Evolutionary conservation across 164 flowering plant species (phyloP).

Genomic region (Nymphaea colorata): DNA sequence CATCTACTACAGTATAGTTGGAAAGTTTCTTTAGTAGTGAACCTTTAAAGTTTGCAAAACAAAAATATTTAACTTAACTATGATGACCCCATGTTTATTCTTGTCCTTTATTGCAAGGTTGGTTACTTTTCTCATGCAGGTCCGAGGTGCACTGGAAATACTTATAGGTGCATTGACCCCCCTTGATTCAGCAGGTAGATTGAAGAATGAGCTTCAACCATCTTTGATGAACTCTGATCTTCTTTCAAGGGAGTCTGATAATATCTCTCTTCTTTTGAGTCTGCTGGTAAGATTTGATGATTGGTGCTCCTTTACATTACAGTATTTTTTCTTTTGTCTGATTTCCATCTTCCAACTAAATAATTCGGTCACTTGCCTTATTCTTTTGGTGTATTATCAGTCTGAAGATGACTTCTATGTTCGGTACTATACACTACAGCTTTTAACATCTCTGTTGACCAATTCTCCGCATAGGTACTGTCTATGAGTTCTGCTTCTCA

Average conservation of each 20-base stretch:
- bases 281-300: conserved; percentile 58
- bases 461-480: conserved; percentile 72
- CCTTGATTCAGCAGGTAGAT: conserved; percentile 42
- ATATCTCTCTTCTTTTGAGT: conserved; percentile 84
- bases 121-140: conserved; percentile 24
- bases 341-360: not conserved
- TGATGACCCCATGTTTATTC: too few species aligned
- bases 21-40: too few species aligned
- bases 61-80: too few species aligned
- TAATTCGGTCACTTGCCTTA: conserved; percentile 1
- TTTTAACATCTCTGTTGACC: conserved; percentile 81
- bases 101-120: too few species aligned
- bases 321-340: not conserved
- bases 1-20: too few species aligned
- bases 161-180: conserved; percentile 86
- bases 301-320: not conserved
- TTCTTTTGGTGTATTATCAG: conserved; percentile 26
- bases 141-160: conserved; percentile 91
- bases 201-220: conserved; percentile 69
- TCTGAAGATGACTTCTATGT: conserved; percentile 95
- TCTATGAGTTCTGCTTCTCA: not conserved
- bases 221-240: conserved; percentile 86
- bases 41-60: too few species aligned
- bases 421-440: conserved; percentile 90
- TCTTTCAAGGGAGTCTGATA: conserved; percentile 85